These are phyloP conservation scores for Cryphonectria japonica DNA, from an alignment of 2,329 filamentous ascomycete species.

Conservation along the genomic window DNA sequence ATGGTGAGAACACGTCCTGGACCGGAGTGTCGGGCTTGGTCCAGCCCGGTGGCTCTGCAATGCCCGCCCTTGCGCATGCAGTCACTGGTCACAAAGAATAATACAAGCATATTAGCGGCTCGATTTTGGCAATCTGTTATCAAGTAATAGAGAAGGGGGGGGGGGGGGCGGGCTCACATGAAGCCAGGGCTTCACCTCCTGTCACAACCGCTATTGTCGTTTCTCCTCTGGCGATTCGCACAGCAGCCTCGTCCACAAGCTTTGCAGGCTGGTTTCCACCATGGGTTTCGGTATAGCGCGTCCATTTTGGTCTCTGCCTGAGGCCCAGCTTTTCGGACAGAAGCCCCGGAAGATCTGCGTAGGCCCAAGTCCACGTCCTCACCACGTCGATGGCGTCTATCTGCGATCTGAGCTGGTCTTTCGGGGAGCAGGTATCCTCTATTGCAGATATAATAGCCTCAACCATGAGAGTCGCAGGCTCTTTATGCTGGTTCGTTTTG, in stretches of 20 bases:
- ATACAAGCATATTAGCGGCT: slow-evolving; percentile 6
- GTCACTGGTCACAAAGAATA: slow-evolving; percentile 30
- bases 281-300: slow-evolving; percentile 55
- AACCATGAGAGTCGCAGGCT: slow-evolving; percentile 63
- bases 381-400: slow-evolving; percentile 66
- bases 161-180: slow-evolving; percentile 41
- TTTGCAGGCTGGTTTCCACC: slow-evolving; percentile 66
- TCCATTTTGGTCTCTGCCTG: slow-evolving; percentile 45
- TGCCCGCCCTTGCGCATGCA: slow-evolving; percentile 40
- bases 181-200: slow-evolving; percentile 68
- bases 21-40: slow-evolving; percentile 44
- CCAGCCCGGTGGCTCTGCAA: slow-evolving; percentile 62
- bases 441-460: slow-evolving; percentile 57
- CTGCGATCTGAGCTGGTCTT: slow-evolving; percentile 43
- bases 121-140: neutral
- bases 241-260: slow-evolving; percentile 66
- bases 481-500: slow-evolving; percentile 58
- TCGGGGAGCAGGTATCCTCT: slow-evolving; percentile 47
- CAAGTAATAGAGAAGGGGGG: no score
- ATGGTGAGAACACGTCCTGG: slow-evolving; percentile 41
- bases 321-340: slow-evolving; percentile 55
- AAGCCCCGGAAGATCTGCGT: slow-evolving; percentile 59
- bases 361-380: slow-evolving; percentile 69
- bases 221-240: slow-evolving; percentile 57
- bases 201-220: slow-evolving; percentile 61